Evolutionary conservation across 2,329 filamentous ascomycete genomes (phyloP).

Genomic region (Arthrobotrys sinensis): DNA sequence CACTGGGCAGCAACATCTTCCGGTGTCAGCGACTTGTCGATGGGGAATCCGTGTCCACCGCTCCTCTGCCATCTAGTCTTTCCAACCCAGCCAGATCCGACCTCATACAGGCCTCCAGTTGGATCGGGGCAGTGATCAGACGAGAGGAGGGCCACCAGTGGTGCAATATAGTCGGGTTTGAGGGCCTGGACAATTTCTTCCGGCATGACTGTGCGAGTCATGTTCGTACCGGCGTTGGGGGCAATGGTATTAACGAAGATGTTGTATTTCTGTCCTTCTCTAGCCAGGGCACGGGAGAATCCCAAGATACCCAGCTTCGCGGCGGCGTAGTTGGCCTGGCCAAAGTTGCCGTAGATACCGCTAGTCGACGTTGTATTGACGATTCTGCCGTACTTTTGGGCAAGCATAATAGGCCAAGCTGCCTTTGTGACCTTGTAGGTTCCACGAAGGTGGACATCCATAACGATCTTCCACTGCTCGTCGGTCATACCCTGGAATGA

Average conservation of each 20-base stretch:
- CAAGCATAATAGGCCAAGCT: conserved; percentile 96
- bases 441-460: conserved; percentile 92
- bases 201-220: conserved; percentile 94
- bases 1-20: conserved; percentile 85
- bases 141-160: conserved; percentile 87
- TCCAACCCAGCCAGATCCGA: conserved; percentile 93
- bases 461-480: conserved; percentile 88
- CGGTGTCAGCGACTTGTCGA: conserved; percentile 85
- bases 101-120: conserved; percentile 92
- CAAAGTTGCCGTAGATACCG: conserved; percentile 99
- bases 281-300: conserved; percentile 90
- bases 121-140: conserved; percentile 88
- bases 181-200: conserved; percentile 98
- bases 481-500: conserved; percentile 98
- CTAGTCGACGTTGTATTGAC: conserved; percentile 97
- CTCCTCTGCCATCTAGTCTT: conserved; percentile 95
- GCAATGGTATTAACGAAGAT: conserved; percentile 98
- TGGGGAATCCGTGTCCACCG: conserved; percentile 90
- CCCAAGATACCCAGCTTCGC: conserved; percentile 94
- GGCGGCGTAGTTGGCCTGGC: conserved; percentile 96
- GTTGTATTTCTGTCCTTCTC: conserved; percentile 97
- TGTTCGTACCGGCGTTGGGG: conserved; percentile 94
- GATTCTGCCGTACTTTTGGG: conserved; percentile 98
- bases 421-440: conserved; percentile 98
- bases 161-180: conserved; percentile 98